Evolutionary conservation across 176 grass and related monocot genomes (phyloP).

Genomic region (Tuctoria greenei): DNA sequence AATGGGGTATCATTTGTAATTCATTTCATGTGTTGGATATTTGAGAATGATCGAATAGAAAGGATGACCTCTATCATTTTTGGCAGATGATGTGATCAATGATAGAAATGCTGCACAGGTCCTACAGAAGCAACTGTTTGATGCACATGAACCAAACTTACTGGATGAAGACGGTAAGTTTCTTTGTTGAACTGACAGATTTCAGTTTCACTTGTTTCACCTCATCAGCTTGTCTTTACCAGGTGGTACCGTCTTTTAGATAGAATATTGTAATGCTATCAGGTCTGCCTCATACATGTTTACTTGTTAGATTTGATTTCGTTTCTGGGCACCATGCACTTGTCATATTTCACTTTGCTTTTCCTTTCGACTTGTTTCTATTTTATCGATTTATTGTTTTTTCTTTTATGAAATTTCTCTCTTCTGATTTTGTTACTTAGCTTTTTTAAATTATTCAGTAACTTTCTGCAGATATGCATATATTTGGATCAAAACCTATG

Average conservation of each 20-base stretch:
- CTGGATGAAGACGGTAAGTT: constrained; percentile 74
- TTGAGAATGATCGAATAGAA: constrained; percentile 15
- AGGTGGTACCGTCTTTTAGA: neutral
- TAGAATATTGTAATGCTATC: constrained; percentile 20
- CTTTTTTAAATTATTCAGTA: constrained; percentile 29
- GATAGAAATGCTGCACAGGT: constrained; percentile 52
- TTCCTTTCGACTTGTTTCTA: constrained; percentile 1
- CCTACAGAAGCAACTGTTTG: constrained; percentile 60
- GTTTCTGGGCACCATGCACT: neutral
- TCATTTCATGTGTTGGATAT: neutral
- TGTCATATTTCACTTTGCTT: constrained; percentile 2
- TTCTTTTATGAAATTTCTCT: constrained; percentile 1
- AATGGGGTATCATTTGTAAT: constrained; percentile 8
- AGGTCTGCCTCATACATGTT: constrained; percentile 3
- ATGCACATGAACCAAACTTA: constrained; percentile 87
- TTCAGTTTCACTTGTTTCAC: constrained; percentile 18
- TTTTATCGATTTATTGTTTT: neutral
- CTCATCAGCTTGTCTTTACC: neutral
- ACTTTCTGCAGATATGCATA: constrained; percentile 93
- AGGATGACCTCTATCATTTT: neutral
- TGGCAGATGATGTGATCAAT: constrained; percentile 57
- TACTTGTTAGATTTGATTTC: constrained; percentile 30
- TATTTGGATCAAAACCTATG: constrained; percentile 89
- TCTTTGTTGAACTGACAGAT: constrained; percentile 18
- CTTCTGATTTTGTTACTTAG: constrained; percentile 17